Conservation (phyloP, 306 rosid genomes). For the Lathyrus oleraceus region DNA sequence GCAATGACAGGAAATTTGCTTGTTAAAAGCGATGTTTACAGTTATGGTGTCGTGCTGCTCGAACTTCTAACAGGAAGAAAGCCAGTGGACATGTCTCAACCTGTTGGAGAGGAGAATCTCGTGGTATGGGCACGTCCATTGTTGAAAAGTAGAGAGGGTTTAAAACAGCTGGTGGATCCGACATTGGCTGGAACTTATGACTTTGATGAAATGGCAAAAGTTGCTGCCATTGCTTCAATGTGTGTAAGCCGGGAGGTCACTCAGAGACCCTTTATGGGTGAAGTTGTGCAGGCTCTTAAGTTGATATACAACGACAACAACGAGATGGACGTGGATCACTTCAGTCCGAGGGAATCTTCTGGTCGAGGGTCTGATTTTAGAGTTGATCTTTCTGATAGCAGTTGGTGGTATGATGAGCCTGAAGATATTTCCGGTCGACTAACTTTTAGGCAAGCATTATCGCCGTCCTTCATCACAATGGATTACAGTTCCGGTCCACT, state of each 20-base stretch:
- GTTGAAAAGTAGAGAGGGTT: conserved; percentile 71
- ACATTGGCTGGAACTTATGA: conserved; percentile 75
- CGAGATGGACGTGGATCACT: conserved; percentile 66
- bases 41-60: conserved; percentile 94
- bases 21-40: conserved; percentile 95
- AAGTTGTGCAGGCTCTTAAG: conserved; percentile 97
- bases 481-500: conserved; percentile 89
- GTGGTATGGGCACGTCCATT: conserved; percentile 92
- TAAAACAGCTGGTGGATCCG: conserved; percentile 84
- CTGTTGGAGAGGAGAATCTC: conserved; percentile 79
- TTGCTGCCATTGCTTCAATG: conserved; percentile 94
- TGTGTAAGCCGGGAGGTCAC: conserved; percentile 87
- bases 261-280: conserved; percentile 95
- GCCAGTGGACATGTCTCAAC: conserved; percentile 92
- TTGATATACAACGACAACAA: conserved; percentile 73
- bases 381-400: conserved; percentile 68
- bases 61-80: conserved; percentile 94
- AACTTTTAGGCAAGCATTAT: conserved; percentile 44
- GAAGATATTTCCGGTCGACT: conserved; percentile 64
- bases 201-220: conserved; percentile 86
- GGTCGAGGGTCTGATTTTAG: conserved; percentile 67
- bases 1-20: conserved; percentile 98
- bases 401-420: conserved; percentile 67
- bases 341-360: conserved; percentile 72
- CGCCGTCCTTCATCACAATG: conserved; percentile 77